Evolutionary conservation across 306 rosid species (phyloP).

Genomic region (Trifolium pratense): DNA sequence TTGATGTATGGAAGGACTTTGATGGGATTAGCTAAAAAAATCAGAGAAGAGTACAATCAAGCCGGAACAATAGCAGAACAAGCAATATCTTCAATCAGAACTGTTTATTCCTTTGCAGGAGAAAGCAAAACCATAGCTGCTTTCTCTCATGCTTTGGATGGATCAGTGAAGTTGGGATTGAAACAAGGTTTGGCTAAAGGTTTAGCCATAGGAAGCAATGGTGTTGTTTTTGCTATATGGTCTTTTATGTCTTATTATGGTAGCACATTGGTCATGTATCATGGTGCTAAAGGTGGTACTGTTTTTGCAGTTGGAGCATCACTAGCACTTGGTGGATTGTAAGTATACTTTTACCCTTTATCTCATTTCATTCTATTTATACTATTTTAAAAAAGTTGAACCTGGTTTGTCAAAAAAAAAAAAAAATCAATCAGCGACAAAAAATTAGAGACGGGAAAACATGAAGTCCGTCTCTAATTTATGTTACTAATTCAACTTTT

Average conservation of each 20-base stretch:
- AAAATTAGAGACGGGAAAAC: background rate
- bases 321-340: constrained; percentile 87
- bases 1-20: constrained; percentile 78
- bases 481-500: background rate
- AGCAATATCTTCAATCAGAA: constrained; percentile 81
- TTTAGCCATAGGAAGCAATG: constrained; percentile 89
- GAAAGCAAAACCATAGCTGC: constrained; percentile 69
- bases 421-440: background rate
- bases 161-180: constrained; percentile 71
- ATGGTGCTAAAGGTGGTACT: constrained; percentile 83
- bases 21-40: constrained; percentile 70
- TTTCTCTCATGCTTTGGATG: constrained; percentile 74
- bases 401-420: too few species aligned
- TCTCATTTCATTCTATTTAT: background rate
- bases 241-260: constrained; percentile 82
- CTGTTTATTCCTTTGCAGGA: constrained; percentile 84
- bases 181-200: constrained; percentile 93
- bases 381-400: background rate
- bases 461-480: background rate
- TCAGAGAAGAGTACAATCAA: constrained; percentile 67
- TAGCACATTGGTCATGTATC: constrained; percentile 91
- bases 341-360: constrained; percentile 31
- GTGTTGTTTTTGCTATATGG: constrained; percentile 86
- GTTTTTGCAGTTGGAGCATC: constrained; percentile 85
- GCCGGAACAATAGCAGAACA: constrained; percentile 86